Evolutionary conservation across 2,329 filamentous ascomycete genomes (phyloP).

Genomic region (Alternaria brassicae): DNA sequence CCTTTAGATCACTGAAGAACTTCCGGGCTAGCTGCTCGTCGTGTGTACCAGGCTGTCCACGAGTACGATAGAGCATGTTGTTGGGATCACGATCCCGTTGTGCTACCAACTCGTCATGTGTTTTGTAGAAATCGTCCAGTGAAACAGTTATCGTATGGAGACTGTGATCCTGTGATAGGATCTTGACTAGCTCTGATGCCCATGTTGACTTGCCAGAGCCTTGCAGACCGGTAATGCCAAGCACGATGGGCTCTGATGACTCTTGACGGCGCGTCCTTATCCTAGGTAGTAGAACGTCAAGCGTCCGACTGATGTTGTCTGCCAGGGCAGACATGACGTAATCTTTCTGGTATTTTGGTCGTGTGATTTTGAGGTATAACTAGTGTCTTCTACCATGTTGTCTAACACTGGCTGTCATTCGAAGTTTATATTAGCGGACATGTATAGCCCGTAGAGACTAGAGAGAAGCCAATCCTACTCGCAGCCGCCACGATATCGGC

Average conservation of each 20-base stretch:
- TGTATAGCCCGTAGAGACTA: conserved; percentile 3
- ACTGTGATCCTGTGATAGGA: conserved; percentile 33
- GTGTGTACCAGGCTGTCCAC: conserved; percentile 85
- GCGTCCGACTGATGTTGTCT: conserved; percentile 37
- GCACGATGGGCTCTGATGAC: conserved; percentile 72
- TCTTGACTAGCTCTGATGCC: conserved; percentile 56
- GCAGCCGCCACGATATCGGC: conserved; percentile 6
- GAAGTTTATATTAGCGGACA: neutral
- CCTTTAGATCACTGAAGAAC: conserved; percentile 68
- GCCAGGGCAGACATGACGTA: conserved; percentile 36
- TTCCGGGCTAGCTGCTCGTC: conserved; percentile 70
- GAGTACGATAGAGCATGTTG: conserved; percentile 79
- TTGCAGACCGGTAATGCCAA: conserved; percentile 90
- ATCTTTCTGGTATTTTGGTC: neutral
- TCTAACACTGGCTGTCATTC: neutral
- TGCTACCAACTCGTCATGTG: conserved; percentile 70
- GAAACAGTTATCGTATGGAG: conserved; percentile 44
- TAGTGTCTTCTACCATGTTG: neutral
- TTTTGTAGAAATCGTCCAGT: conserved; percentile 87
- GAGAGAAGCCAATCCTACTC: neutral
- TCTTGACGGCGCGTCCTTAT: conserved; percentile 28
- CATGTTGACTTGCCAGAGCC: conserved; percentile 93
- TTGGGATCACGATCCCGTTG: conserved; percentile 70
- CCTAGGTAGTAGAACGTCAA: conserved; percentile 39
- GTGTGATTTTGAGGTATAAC: neutral